Conservation (phyloP, 2,329 filamentous ascomycete genomes). For the Penicillium sp. region DNA sequence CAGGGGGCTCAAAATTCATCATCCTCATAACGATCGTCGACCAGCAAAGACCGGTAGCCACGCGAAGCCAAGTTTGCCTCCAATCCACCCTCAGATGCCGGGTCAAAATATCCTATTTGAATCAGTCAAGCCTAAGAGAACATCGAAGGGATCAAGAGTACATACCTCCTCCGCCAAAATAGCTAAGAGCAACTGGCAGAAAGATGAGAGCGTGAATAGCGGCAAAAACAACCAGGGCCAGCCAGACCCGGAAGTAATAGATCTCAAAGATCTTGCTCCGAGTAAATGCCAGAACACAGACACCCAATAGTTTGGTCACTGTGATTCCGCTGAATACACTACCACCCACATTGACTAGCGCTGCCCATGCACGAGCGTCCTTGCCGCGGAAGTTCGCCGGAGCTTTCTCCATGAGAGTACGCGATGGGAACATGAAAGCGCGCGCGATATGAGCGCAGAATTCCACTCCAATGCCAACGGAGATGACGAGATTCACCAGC, state of each 20-base stretch:
- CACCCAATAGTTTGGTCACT: slow-evolving; percentile 87
- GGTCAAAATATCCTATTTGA: slow-evolving; percentile 68
- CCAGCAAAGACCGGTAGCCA: slow-evolving; percentile 68
- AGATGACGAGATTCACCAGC: slow-evolving; percentile 93
- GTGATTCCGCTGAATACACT: slow-evolving; percentile 96
- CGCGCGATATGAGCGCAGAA: slow-evolving; percentile 96
- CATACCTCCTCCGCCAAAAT: slow-evolving; percentile 72
- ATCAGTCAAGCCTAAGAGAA: slow-evolving; percentile 14
- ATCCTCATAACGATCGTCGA: slow-evolving; percentile 72
- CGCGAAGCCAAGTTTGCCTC: slow-evolving; percentile 81
- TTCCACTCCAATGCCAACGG: slow-evolving; percentile 91
- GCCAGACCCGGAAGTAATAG: slow-evolving; percentile 97
- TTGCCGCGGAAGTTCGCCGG: slow-evolving; percentile 71
- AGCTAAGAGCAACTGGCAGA: slow-evolving; percentile 78
- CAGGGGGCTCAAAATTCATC: slow-evolving; percentile 51
- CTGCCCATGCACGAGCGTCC: slow-evolving; percentile 84
- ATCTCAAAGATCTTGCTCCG: slow-evolving; percentile 98
- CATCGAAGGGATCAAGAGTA: slow-evolving; percentile 5
- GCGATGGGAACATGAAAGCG: slow-evolving; percentile 89
- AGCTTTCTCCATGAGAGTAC: slow-evolving; percentile 72
- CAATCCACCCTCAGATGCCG: slow-evolving; percentile 77
- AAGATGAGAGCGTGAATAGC: slow-evolving; percentile 85
- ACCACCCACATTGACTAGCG: slow-evolving; percentile 87
- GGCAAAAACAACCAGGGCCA: slow-evolving; percentile 83
- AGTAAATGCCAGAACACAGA: slow-evolving; percentile 88